Evolutionary conservation across 805 yeast species (phyloP).

Genomic region (Teunomyces lycoperdinae): DNA sequence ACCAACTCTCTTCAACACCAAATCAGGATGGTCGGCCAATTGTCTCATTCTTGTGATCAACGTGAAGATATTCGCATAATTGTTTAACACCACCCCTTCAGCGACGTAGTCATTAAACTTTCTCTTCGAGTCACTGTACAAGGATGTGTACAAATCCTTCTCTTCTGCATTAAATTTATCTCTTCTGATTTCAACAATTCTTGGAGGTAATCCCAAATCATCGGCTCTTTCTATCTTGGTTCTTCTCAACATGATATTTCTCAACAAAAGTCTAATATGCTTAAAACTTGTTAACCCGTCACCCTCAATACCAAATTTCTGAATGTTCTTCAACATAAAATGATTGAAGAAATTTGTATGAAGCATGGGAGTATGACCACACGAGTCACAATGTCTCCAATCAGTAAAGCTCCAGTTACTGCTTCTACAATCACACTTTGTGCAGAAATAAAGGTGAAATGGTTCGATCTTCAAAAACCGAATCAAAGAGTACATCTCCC

Average conservation of each 20-base stretch:
- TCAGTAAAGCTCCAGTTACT: constrained; percentile 83
- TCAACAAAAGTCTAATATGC: constrained; percentile 69
- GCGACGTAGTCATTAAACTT: constrained; percentile 91
- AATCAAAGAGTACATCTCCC: constrained; percentile 91
- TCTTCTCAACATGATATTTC: constrained; percentile 86
- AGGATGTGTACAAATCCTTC: constrained; percentile 83
- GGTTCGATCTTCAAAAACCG: constrained; percentile 83
- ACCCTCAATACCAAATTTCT: constrained; percentile 76
- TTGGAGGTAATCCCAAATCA: constrained; percentile 95
- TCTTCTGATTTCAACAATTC: constrained; percentile 83
- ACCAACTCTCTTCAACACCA: constrained; percentile 73
- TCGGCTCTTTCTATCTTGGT: constrained; percentile 96
- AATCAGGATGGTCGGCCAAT: constrained; percentile 96
- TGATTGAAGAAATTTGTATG: constrained; percentile 96
- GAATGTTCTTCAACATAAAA: constrained; percentile 91
- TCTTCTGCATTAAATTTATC: constrained; percentile 94
- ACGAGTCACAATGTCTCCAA: constrained; percentile 76
- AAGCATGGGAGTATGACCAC: constrained; percentile 92
- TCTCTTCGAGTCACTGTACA: constrained; percentile 83
- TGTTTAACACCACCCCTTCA: constrained; percentile 93
- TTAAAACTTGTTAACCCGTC: constrained; percentile 78
- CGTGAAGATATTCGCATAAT: constrained; percentile 95
- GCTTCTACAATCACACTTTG: constrained; percentile 84
- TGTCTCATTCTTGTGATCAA: constrained; percentile 97
- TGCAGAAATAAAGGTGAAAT: constrained; percentile 85